Conservation (phyloP, 2,329 filamentous ascomycete genomes). For the Coniochaeta sp. region DNA sequence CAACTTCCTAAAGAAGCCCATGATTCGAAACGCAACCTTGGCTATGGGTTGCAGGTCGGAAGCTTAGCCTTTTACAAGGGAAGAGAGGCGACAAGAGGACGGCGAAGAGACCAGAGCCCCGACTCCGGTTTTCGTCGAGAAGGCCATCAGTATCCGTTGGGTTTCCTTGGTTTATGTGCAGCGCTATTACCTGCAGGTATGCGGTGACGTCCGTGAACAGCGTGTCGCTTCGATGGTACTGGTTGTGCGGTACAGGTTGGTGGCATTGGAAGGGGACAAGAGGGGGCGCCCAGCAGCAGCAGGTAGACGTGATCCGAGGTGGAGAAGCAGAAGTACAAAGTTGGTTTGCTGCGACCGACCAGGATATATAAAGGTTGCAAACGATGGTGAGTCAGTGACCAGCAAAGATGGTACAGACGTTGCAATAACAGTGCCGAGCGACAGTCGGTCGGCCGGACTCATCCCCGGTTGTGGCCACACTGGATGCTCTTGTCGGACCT, state of each 20-base stretch:
- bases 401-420: not conserved
- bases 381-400: not conserved
- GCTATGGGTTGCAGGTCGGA: not conserved
- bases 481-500: not conserved
- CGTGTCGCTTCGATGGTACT: not conserved
- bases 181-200: not conserved
- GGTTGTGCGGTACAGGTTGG: not conserved
- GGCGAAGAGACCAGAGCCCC: not conserved
- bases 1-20: not conserved
- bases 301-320: not conserved
- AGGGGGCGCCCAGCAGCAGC: not conserved
- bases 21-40: not conserved
- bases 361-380: conserved; percentile 1
- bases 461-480: not conserved
- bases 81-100: not conserved
- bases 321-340: not conserved
- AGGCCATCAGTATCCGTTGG: not conserved
- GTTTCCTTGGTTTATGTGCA: not conserved
- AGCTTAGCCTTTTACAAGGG: not conserved
- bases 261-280: not conserved
- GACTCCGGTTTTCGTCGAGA: not conserved
- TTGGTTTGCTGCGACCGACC: not conserved
- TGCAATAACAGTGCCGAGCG: not conserved
- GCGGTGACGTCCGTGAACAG: not conserved
- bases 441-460: not conserved